Percentiles rank a stretch among this genome's conserved stretches.
Conservation (phyloP, 176 grass and related monocot species). For the Leersia perrieri region DNA sequence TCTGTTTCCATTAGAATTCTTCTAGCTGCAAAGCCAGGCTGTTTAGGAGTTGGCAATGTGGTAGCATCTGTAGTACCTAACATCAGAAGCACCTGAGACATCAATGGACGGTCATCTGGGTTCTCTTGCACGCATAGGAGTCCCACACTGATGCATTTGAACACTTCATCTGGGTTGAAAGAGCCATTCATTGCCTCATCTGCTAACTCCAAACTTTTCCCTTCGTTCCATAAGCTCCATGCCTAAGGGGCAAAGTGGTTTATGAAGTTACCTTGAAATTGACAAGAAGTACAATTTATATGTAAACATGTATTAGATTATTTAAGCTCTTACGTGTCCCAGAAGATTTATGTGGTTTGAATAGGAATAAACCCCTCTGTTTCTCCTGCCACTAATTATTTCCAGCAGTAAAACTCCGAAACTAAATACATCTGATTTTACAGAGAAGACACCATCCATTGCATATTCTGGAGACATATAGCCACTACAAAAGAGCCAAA, state of each 20-base stretch:
- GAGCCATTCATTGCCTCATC: conserved; percentile 55
- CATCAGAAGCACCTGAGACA: conserved; percentile 63
- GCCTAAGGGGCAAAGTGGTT: conserved; percentile 21
- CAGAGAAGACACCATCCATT: conserved; percentile 63
- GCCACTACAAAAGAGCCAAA: conserved; percentile 41
- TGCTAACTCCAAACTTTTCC: conserved; percentile 44
- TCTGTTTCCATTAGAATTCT: conserved; percentile 43
- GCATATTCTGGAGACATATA: conserved; percentile 76
- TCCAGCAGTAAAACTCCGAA: conserved; percentile 67
- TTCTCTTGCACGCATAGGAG: conserved; percentile 64
- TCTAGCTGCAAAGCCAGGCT: conserved; percentile 56
- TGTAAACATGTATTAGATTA: conserved; percentile 12
- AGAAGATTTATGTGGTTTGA: conserved; percentile 54
- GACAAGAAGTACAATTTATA: neutral
- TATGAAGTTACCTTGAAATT: neutral
- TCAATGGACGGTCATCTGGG: conserved; percentile 58
- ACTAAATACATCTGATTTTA: conserved; percentile 71
- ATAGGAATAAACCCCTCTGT: conserved; percentile 50
- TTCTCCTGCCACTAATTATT: conserved; percentile 65
- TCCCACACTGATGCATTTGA: conserved; percentile 48
- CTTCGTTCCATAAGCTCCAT: conserved; percentile 69
- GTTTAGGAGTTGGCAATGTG: conserved; percentile 54
- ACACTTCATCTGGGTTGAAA: conserved; percentile 44
- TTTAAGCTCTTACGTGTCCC: conserved; percentile 38
- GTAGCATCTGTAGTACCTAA: conserved; percentile 38